phyloP scores from a whole-genome alignment of 768 basidiomycete species.

The Leucocoprinus sp. region DNA sequence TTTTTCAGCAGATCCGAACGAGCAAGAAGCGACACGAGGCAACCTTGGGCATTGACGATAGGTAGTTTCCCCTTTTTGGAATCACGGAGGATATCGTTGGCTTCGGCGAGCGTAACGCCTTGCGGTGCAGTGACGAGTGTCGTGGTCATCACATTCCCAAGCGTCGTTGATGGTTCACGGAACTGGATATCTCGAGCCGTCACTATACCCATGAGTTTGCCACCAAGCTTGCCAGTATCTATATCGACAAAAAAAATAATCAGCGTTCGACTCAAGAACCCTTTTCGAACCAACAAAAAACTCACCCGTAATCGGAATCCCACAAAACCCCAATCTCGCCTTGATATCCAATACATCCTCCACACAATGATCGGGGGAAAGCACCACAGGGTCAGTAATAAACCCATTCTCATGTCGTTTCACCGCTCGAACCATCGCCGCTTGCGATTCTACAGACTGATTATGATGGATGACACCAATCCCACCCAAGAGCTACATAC shows the following conservation, averaged over 20 bases:
- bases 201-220: slow-evolving; percentile 93
- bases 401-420: slow-evolving; percentile 99
- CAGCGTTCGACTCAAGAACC: background rate
- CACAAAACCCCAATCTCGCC: slow-evolving; percentile 85
- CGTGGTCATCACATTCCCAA: slow-evolving; percentile 85
- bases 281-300: slow-evolving; percentile 17
- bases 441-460: slow-evolving; percentile 75
- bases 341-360: slow-evolving; percentile 94
- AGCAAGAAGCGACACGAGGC: slow-evolving; percentile 72
- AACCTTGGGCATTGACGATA: slow-evolving; percentile 42
- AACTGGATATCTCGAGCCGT: slow-evolving; percentile 97
- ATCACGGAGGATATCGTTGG: slow-evolving; percentile 89
- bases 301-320: slow-evolving; percentile 95
- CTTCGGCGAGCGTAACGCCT: slow-evolving; percentile 85
- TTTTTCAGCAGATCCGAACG: slow-evolving; percentile 97
- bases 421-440: slow-evolving; percentile 94
- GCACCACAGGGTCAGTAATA: slow-evolving; percentile 89
- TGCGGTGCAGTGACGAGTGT: slow-evolving; percentile 77
- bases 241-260: slow-evolving; percentile 12
- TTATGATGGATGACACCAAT: slow-evolving; percentile 99
- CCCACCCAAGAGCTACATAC: slow-evolving; percentile 73
- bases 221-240: slow-evolving; percentile 85
- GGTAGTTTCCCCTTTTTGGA: slow-evolving; percentile 98
- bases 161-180: slow-evolving; percentile 53
- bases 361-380: slow-evolving; percentile 69